These are phyloP conservation scores for Coemansia sp. DNA, from an alignment of 192 early-diverging fungal species.

Conservation along the genomic window DNA sequence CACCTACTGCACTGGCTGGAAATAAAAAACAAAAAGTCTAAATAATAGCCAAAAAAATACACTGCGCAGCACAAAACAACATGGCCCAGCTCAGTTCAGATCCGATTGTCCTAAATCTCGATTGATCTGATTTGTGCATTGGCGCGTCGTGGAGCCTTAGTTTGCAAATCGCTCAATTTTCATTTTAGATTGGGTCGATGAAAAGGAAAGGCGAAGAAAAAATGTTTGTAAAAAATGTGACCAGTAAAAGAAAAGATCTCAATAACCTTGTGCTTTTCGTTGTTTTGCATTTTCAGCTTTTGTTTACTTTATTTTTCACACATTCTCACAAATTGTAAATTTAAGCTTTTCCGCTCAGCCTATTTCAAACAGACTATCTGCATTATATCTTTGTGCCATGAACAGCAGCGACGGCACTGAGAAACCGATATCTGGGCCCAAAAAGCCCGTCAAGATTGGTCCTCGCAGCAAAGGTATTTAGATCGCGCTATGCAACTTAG, in stretches of 20 bases:
- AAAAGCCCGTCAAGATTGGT: conserved; percentile 2
- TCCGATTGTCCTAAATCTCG: neutral
- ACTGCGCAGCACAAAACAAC: too few relatives aligned
- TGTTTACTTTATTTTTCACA: too few relatives aligned
- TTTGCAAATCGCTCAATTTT: neutral
- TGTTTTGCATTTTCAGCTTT: too few relatives aligned
- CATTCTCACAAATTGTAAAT: too few relatives aligned
- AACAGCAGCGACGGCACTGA: conserved; percentile 20
- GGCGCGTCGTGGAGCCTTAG: neutral
- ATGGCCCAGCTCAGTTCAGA: too few relatives aligned
- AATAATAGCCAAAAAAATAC: too few relatives aligned
- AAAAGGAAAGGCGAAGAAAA: too few relatives aligned
- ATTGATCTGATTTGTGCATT: neutral
- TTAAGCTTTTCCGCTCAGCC: too few relatives aligned
- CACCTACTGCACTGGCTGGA: neutral
- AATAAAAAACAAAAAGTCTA: too few relatives aligned
- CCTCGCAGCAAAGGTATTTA: conserved; percentile 24
- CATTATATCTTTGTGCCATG: neutral
- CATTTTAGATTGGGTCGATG: neutral
- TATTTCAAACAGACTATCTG: neutral
- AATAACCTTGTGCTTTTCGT: too few relatives aligned
- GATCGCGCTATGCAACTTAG: neutral
- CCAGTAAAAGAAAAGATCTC: too few relatives aligned
- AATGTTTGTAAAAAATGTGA: too few relatives aligned
- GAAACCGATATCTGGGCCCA: conserved; percentile 7